These are phyloP conservation scores for Geoglossum cookeanum DNA, from an alignment of 2,329 filamentous ascomycete genomes.

Conservation along the genomic window DNA sequence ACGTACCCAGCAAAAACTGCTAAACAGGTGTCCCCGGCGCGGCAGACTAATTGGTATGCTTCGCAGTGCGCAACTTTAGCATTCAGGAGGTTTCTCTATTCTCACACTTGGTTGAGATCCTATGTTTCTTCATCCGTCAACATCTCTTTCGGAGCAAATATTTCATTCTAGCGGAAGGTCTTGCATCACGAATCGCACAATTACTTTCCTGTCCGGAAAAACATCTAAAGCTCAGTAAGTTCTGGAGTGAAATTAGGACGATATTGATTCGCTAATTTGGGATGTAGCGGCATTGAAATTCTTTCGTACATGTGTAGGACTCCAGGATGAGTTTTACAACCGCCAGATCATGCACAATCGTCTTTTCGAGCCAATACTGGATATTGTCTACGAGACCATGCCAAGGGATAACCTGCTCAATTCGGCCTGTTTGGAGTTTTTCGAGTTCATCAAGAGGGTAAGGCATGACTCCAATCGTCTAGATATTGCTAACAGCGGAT, in stretches of 20 bases:
- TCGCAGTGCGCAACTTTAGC: slow-evolving; percentile 46
- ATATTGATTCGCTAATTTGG: slow-evolving; percentile 11
- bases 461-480: not conserved
- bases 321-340: slow-evolving; percentile 84
- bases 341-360: slow-evolving; percentile 65
- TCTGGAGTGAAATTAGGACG: not conserved
- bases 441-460: slow-evolving; percentile 59
- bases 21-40: slow-evolving; percentile 7
- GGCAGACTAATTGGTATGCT: not conserved
- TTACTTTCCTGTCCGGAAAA: slow-evolving; percentile 72
- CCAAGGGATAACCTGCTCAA: slow-evolving; percentile 84
- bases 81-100: slow-evolving; percentile 81
- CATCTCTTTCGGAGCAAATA: slow-evolving; percentile 74
- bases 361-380: slow-evolving; percentile 66
- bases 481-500: not conserved
- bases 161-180: slow-evolving; percentile 64
- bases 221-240: slow-evolving; percentile 71
- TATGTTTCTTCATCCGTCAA: slow-evolving; percentile 84
- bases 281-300: slow-evolving; percentile 68
- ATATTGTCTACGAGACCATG: slow-evolving; percentile 69
- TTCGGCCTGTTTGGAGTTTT: slow-evolving; percentile 84
- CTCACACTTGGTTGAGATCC: slow-evolving; percentile 75
- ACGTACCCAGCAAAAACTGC: not conserved
- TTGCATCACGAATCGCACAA: slow-evolving; percentile 63
- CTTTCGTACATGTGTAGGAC: slow-evolving; percentile 66